Conservation (phyloP, 1,139 yeast genomes). For the Blastobotrys persicus region DNA sequence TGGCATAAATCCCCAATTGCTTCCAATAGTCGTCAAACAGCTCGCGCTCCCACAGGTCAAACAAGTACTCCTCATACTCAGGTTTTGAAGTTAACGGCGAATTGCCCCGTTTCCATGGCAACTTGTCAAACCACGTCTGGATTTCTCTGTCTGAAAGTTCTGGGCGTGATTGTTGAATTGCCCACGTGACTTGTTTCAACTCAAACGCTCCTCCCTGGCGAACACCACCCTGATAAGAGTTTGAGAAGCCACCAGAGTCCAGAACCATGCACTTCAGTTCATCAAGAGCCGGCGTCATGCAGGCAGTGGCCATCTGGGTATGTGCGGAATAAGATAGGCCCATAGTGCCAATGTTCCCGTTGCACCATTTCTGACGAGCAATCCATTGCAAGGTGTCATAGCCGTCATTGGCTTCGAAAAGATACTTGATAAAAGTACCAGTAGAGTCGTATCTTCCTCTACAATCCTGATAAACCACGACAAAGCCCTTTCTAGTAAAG, state of each 20-base stretch:
- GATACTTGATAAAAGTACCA: constrained; percentile 15
- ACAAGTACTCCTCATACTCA: constrained; percentile 13
- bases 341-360: constrained; percentile 15
- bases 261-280: constrained; percentile 13
- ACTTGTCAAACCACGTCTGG: constrained; percentile 9
- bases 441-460: constrained; percentile 13
- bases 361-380: constrained; percentile 13
- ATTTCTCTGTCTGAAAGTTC: constrained; percentile 4
- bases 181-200: constrained; percentile 16
- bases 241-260: constrained; percentile 16
- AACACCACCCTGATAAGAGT: constrained; percentile 11
- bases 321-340: constrained; percentile 16
- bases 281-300: constrained; percentile 10
- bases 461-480: constrained; percentile 15
- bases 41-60: constrained; percentile 14
- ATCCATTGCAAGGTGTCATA: constrained; percentile 15
- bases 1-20: constrained; percentile 12
- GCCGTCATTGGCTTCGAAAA: constrained; percentile 15
- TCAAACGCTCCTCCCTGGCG: constrained; percentile 17
- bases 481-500: constrained; percentile 10
- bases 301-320: constrained; percentile 15
- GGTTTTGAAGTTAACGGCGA: constrained; percentile 14
- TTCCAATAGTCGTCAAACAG: constrained; percentile 14
- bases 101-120: constrained; percentile 14
- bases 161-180: constrained; percentile 10